Evolutionary conservation across 2,329 filamentous ascomycete species (phyloP).

Genomic region (Fusarium clavum): DNA sequence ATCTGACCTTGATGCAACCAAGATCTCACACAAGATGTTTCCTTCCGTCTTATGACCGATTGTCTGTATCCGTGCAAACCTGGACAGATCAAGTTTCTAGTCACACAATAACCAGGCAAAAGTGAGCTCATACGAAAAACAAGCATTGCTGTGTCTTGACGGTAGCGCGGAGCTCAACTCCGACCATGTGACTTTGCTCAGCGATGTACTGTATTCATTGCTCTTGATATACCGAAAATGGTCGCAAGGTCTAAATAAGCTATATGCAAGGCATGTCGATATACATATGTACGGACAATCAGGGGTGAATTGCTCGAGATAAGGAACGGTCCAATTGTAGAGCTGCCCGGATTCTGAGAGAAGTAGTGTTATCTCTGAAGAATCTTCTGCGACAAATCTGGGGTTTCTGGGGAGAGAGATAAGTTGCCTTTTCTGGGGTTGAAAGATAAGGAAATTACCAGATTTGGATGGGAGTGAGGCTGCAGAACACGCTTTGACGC

Average conservation of each 20-base stretch:
- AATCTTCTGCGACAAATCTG: conserved; percentile 22
- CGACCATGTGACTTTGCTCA: conserved; percentile 8
- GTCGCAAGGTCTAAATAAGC: conserved; percentile 8
- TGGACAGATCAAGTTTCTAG: neutral
- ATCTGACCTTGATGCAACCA: neutral
- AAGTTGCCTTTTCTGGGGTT: conserved; percentile 26
- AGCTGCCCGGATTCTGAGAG: conserved; percentile 33
- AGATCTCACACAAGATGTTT: conserved; percentile 15
- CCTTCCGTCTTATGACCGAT: neutral
- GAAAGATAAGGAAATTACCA: conserved; percentile 31
- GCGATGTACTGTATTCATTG: neutral
- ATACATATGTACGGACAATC: neutral
- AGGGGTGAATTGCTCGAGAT: conserved; percentile 20
- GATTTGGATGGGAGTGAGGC: conserved; percentile 13
- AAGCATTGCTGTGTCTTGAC: neutral
- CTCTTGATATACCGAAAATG: neutral
- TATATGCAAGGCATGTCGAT: conserved; percentile 29
- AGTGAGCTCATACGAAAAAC: neutral
- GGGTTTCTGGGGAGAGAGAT: conserved; percentile 36
- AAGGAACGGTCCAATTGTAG: conserved; percentile 34
- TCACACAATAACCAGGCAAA: neutral
- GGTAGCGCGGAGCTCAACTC: neutral
- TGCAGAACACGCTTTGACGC: neutral
- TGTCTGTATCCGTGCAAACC: neutral
- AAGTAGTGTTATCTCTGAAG: conserved; percentile 31